A percentile compares a stretch with the other conserved stretches of the same genome.
These are phyloP conservation scores for Saturnispora galanensis DNA, from an alignment of 805 yeast species.

Conservation along the genomic window DNA sequence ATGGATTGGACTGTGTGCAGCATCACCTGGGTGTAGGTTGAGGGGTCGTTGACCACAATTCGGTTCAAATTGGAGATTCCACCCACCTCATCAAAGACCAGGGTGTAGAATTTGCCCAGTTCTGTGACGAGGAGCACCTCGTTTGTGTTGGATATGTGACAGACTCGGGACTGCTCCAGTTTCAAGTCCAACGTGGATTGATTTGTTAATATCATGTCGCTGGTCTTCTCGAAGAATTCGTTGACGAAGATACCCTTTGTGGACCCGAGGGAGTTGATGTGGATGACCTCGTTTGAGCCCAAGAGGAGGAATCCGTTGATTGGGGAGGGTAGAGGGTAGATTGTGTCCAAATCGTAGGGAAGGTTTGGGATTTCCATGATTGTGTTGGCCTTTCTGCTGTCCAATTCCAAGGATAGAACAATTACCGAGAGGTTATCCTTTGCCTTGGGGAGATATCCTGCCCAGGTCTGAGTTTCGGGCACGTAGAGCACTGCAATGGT, in stretches of 20 bases:
- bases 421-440: conserved; percentile 56
- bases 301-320: conserved; percentile 58
- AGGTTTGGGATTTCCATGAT: conserved; percentile 55
- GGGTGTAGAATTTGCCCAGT: conserved; percentile 33
- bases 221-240: conserved; percentile 34
- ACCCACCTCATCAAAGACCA: conserved; percentile 26
- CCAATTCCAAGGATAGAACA: conserved; percentile 60
- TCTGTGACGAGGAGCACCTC: conserved; percentile 33
- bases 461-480: conserved; percentile 48
- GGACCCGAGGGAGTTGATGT: conserved; percentile 72
- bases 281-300: conserved; percentile 71
- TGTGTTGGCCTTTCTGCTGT: conserved; percentile 48
- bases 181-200: conserved; percentile 40
- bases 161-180: conserved; percentile 43
- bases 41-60: conserved; percentile 15
- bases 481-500: conserved; percentile 37
- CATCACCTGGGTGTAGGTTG: conserved; percentile 17
- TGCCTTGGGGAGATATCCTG: conserved; percentile 53
- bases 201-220: conserved; percentile 36
- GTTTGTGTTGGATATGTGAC: conserved; percentile 23
- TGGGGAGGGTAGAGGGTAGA: conserved; percentile 57
- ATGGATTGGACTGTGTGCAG: conserved; percentile 31
- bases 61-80: conserved; percentile 27
- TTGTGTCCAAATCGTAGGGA: conserved; percentile 63
- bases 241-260: conserved; percentile 55